Base-by-base conservation (phyloP, 164 flowering plant species). In the Piper betle region DNA sequence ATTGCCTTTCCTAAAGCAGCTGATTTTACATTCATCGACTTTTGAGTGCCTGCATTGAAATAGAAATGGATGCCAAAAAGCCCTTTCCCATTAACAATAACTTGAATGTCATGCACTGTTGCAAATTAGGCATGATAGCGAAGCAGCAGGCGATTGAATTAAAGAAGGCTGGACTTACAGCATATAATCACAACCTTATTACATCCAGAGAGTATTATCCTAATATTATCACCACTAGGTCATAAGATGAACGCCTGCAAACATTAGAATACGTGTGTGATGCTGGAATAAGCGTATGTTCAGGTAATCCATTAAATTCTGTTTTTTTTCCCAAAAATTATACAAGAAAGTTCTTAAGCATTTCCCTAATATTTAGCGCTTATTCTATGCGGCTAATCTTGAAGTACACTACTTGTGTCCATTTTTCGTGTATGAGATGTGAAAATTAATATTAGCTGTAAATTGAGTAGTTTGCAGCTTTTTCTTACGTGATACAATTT, bases 21-120 rank as follows among this genome's bases (percentile, higher is more conserved):
- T 25, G 33, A 25, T 25, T 25, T 25, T 25, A 25, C 33, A 25
- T 25, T 25, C 33, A 25, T 25, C 33, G 33, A 25, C 33, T 25
- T 25, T 25, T 25, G 33, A 25, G 33, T 25, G 33, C 33, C 33
- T 25, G 33, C 33, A 25, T 25, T 25, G 33, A 25, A 25, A 25
- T 25, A 25, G 33, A 25, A 25, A 25, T 25, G 33, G 33, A 25
- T 25, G 33, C 33, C 33, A 25, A 25, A 25, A 25, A 25, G 33
- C 33, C 33, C 33, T 25, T 25, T 25, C 33, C 33, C 33, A 25
- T 25, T 25, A 25, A 17, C 79, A 91, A 97, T 78, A 84, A 63
- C 8, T 91, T 94, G 97, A 97, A 90, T n/a, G 87, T 94, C 97
- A 97, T 91, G 77, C 97, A 88, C 1, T 94, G 97, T 72, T 91